A percentile compares a stretch with the other conserved stretches of the same genome.
These are phyloP conservation scores for Aspergillus sclerotiicarbonarius DNA, from an alignment of 495 filamentous ascomycete genomes.

Conservation along the genomic window DNA sequence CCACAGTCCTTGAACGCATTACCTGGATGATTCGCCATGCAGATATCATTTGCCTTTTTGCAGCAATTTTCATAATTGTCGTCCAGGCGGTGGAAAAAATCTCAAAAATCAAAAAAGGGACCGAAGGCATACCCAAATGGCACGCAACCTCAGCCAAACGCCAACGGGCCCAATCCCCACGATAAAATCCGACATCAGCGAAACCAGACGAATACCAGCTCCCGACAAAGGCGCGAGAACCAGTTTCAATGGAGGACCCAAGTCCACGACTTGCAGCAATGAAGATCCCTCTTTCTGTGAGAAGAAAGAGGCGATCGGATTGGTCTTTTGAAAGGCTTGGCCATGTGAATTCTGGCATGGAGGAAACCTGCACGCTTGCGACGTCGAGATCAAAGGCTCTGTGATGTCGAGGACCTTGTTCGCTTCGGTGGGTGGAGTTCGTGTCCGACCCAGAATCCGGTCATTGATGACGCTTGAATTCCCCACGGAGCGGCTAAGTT, in stretches of 20 bases:
- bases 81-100: conserved; percentile 3
- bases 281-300: conserved; percentile 29
- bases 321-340: conserved; percentile 41
- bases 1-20: conserved; percentile 16
- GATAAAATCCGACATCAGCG: conserved; percentile 7
- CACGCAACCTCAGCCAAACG: background rate
- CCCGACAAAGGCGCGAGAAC: conserved; percentile 24
- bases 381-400: conserved; percentile 16
- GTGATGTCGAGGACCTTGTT: background rate
- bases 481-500: conserved; percentile 21
- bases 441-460: conserved; percentile 23
- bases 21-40: conserved; percentile 18
- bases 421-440: conserved; percentile 37
- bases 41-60: conserved; percentile 6
- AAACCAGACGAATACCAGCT: background rate
- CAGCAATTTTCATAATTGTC: conserved; percentile 4
- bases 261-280: conserved; percentile 50
- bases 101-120: conserved; percentile 5
- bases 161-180: conserved; percentile 1
- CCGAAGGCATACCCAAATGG: conserved; percentile 1
- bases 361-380: conserved; percentile 20
- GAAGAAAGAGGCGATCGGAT: conserved; percentile 30
- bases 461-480: conserved; percentile 40
- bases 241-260: conserved; percentile 32
- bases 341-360: conserved; percentile 34